Evolutionary conservation across 1,284 basidiomycete species (phyloP).

Genomic region (Heimioporus retisporus): DNA sequence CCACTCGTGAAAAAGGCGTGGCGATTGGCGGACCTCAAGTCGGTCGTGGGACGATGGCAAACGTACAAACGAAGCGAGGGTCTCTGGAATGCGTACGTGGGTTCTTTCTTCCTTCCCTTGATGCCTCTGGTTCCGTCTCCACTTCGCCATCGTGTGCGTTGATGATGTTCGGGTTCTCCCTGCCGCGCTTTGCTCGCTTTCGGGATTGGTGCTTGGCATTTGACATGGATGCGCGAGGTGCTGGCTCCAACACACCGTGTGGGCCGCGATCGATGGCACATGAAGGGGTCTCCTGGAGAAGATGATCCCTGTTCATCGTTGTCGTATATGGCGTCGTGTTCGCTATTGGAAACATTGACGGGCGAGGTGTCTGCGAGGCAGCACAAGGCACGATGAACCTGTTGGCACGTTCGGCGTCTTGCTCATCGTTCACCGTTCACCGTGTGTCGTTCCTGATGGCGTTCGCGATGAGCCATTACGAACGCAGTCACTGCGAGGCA

Average conservation of each 20-base stretch:
- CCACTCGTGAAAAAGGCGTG: conserved; percentile 59
- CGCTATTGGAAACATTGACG: conserved; percentile 20
- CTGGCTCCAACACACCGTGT: not conserved
- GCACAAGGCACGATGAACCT: not conserved
- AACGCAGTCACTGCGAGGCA: conserved; percentile 33
- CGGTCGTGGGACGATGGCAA: conserved; percentile 71
- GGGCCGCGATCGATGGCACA: conserved; percentile 25
- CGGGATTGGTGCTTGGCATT: no score
- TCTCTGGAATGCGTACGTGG: conserved; percentile 71
- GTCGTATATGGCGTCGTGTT: conserved; percentile 10
- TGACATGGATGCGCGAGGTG: not conserved
- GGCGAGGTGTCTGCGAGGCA: conserved; percentile 28
- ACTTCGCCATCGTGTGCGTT: not conserved
- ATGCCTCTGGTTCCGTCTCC: not conserved
- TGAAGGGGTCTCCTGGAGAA: conserved; percentile 23
- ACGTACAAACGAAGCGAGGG: conserved; percentile 63
- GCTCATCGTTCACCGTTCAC: conserved; percentile 18
- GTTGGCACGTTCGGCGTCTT: conserved; percentile 21
- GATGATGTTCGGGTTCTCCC: not conserved
- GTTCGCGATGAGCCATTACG: conserved; percentile 11
- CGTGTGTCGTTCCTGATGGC: not conserved
- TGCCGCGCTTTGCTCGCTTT: no score
- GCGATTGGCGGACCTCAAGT: conserved; percentile 67
- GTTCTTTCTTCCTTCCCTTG: not conserved
- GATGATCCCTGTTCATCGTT: conserved; percentile 17